A percentile compares a stretch with the other conserved stretches of the same genome.
Conservation (phyloP, 495 filamentous ascomycete species). For the Diplogelasinospora grovesii region DNA sequence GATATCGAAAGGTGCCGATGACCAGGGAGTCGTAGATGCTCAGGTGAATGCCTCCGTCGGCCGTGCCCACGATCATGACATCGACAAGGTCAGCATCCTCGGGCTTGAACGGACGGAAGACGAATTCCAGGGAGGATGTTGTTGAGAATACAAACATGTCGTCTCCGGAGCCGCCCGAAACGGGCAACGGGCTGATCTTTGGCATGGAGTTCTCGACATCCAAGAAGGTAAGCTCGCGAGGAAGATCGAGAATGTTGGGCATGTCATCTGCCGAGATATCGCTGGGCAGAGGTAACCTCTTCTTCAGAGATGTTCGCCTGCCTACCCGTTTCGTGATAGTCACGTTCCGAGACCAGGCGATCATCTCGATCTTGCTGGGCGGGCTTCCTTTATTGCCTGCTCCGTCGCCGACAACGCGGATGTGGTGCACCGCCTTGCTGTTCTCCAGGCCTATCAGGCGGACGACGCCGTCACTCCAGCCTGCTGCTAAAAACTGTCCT, state of each 20-base stretch:
- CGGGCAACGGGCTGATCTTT: constrained; percentile 64
- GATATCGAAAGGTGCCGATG: constrained; percentile 59
- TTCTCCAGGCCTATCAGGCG: constrained; percentile 68
- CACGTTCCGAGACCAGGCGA: constrained; percentile 69
- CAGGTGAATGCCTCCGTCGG: constrained; percentile 70
- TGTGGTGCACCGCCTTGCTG: constrained; percentile 70
- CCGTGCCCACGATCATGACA: constrained; percentile 72
- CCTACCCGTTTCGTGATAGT: constrained; percentile 38
- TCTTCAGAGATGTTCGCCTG: background rate
- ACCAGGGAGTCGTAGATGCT: constrained; percentile 88
- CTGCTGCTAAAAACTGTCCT: constrained; percentile 72
- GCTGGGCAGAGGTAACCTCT: constrained; percentile 18
- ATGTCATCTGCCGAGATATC: constrained; percentile 34
- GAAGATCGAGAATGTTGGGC: constrained; percentile 49
- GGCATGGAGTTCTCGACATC: constrained; percentile 78
- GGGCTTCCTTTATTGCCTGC: too few species aligned
- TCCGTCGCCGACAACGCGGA: constrained; percentile 39
- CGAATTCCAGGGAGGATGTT: constrained; percentile 60
- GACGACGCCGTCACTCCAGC: constrained; percentile 65
- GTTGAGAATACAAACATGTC: constrained; percentile 62
- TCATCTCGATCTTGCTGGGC: constrained; percentile 49
- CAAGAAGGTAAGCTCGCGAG: constrained; percentile 66
- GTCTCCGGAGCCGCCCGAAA: constrained; percentile 51
- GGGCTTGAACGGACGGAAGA: constrained; percentile 56
- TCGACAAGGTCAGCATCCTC: constrained; percentile 68